Conservation (phyloP, 305 asterid species). For the Fraxinus albicans region DNA sequence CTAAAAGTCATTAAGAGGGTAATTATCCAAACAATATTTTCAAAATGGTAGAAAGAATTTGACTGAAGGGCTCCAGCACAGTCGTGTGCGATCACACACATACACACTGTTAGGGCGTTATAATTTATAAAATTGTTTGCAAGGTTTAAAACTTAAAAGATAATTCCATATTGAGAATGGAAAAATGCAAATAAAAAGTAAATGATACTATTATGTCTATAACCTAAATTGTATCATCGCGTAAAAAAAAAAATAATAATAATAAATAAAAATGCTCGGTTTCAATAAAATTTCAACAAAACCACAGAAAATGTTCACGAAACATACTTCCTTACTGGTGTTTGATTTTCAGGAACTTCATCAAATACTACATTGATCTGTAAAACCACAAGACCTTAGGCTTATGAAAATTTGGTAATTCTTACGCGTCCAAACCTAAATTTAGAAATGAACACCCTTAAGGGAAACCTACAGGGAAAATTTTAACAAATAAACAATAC, state of each 20-base stretch:
- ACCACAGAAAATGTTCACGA: neutral
- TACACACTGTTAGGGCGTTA: neutral
- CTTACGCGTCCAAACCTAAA: neutral
- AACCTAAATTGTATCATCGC: neutral
- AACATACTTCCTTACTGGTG: neutral
- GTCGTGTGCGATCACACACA: neutral
- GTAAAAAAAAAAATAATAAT: neutral
- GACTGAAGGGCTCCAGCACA: neutral
- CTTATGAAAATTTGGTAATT: neutral
- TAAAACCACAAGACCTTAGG: neutral
- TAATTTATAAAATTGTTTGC: neutral
- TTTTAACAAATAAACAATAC: neutral
- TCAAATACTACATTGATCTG: neutral
- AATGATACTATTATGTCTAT: neutral
- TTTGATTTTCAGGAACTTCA: neutral
- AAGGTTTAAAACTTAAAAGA: neutral
- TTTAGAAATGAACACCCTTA: neutral
- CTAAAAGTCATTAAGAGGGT: neutral
- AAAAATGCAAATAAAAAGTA: neutral
- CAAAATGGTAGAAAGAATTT: neutral
- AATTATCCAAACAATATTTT: neutral
- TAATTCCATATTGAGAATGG: neutral
- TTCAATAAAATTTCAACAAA: neutral
- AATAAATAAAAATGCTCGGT: neutral
- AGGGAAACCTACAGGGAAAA: neutral